These are phyloP conservation scores for Pholiota microspora DNA, from an alignment of 768 basidiomycete genomes.

Conservation along the genomic window DNA sequence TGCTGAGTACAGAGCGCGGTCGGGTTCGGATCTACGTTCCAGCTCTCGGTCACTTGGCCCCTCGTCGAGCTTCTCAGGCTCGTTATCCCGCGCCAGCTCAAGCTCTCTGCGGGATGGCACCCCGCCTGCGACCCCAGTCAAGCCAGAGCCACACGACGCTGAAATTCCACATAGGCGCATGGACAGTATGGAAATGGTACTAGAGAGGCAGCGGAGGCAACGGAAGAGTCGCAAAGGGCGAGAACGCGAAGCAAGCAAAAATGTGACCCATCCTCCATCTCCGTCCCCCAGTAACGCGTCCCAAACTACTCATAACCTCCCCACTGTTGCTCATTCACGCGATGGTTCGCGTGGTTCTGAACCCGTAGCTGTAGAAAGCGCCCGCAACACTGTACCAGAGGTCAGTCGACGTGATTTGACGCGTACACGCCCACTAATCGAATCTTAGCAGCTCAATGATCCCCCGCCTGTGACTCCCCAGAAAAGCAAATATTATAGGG, in stretches of 20 bases:
- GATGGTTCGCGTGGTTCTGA: constrained; percentile 42
- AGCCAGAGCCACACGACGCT: constrained; percentile 56
- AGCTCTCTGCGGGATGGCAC: constrained; percentile 52
- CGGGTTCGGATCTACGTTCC: constrained; percentile 31
- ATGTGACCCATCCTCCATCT: constrained; percentile 39
- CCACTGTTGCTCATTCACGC: constrained; percentile 55
- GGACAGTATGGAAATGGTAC: constrained; percentile 75
- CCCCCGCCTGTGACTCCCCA: constrained; percentile 54
- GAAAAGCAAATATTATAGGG: constrained; percentile 60
- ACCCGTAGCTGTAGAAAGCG: constrained; percentile 28
- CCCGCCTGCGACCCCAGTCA: constrained; percentile 61
- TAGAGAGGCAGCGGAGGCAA: constrained; percentile 70
- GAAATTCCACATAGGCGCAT: constrained; percentile 51
- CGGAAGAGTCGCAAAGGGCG: constrained; percentile 53
- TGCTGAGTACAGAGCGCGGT: constrained; percentile 30
- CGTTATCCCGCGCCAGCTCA: constrained; percentile 44
- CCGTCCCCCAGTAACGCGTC: constrained; percentile 54
- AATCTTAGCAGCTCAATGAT: constrained; percentile 15
- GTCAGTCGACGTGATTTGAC: constrained; percentile 38
- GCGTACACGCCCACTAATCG: constrained; percentile 21
- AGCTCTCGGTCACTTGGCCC: constrained; percentile 35
- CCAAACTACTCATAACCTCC: constrained; percentile 41
- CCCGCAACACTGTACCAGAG: constrained; percentile 29
- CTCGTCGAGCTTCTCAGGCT: constrained; percentile 38
- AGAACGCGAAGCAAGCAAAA: constrained; percentile 31